A percentile compares a stretch with the other conserved stretches of the same genome.
Evolutionary conservation across 208 protist species (phyloP).

Genomic region (Acanthamoeba quina): DNA sequence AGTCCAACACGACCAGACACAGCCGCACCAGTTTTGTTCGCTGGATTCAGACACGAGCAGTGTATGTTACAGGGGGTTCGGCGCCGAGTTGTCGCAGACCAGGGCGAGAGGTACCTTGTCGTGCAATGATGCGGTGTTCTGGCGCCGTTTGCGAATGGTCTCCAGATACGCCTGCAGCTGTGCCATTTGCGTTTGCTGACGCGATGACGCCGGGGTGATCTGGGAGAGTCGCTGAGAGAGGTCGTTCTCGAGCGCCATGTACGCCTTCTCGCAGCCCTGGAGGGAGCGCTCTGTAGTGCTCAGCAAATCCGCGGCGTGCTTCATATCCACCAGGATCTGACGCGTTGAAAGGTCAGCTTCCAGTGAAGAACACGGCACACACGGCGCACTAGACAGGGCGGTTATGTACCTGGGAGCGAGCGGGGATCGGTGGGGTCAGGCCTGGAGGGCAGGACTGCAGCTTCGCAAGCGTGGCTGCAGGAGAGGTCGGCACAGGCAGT

Average conservation of each 20-base stretch:
- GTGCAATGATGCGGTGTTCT: background rate
- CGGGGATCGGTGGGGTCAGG: background rate
- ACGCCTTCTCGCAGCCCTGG: conserved; percentile 24
- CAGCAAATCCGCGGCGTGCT: background rate
- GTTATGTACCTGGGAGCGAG: conserved; percentile 11
- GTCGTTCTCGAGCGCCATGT: conserved; percentile 31
- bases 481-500: background rate
- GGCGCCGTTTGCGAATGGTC: background rate
- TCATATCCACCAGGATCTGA: conserved; percentile 39
- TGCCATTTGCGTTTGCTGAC: background rate
- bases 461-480: background rate
- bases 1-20: background rate
- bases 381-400: background rate
- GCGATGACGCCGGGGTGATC: background rate
- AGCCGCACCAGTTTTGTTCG: background rate
- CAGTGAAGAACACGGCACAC: background rate
- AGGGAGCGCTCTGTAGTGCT: background rate
- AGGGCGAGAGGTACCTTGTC: background rate
- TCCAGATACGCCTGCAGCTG: conserved; percentile 18
- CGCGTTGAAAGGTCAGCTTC: background rate
- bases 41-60: background rate
- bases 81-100: background rate
- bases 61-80: background rate
- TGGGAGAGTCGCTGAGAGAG: conserved; percentile 19
- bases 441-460: background rate